Evolutionary conservation across 2,329 filamentous ascomycete genomes (phyloP).

Genomic region (Fusarium pilosicola): DNA sequence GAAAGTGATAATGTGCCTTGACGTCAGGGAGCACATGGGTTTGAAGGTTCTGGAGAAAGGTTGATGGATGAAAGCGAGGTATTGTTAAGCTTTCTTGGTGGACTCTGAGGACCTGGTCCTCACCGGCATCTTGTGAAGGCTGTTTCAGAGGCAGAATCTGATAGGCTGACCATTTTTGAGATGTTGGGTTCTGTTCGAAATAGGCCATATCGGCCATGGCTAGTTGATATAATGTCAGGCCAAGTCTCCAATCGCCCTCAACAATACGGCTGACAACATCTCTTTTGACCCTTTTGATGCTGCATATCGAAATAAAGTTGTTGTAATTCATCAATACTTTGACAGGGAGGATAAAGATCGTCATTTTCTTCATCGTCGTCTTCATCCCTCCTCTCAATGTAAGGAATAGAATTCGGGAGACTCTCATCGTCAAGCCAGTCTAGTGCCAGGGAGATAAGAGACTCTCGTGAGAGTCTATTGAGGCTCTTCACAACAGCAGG

Average conservation of each 20-base stretch:
- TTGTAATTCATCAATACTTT: constrained; percentile 72
- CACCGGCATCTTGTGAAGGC: constrained; percentile 50
- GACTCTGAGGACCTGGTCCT: constrained; percentile 53
- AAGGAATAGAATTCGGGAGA: constrained; percentile 61
- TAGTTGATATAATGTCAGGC: constrained; percentile 72
- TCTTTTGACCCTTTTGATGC: constrained; percentile 65
- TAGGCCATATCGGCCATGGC: constrained; percentile 76
- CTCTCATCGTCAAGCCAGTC: constrained; percentile 81
- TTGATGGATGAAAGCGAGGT: constrained; percentile 82
- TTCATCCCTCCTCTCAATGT: constrained; percentile 51
- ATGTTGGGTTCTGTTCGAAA: constrained; percentile 71
- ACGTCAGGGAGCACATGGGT: constrained; percentile 78
- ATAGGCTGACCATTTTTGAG: constrained; percentile 72
- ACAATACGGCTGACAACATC: constrained; percentile 72
- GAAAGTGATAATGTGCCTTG: constrained; percentile 85
- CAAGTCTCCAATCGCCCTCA: constrained; percentile 75
- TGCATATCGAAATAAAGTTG: constrained; percentile 71
- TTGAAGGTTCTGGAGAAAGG: constrained; percentile 81
- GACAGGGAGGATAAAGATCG: constrained; percentile 75
- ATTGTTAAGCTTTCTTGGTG: constrained; percentile 61
- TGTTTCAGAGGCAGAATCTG: constrained; percentile 64
- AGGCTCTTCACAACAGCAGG: constrained; percentile 73
- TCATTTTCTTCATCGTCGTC: constrained; percentile 67
- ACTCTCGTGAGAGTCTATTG: constrained; percentile 74
- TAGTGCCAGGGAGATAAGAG: constrained; percentile 76